Evolutionary conservation across 805 yeast species (phyloP).

Genomic region (Wickerhamiella brachini): DNA sequence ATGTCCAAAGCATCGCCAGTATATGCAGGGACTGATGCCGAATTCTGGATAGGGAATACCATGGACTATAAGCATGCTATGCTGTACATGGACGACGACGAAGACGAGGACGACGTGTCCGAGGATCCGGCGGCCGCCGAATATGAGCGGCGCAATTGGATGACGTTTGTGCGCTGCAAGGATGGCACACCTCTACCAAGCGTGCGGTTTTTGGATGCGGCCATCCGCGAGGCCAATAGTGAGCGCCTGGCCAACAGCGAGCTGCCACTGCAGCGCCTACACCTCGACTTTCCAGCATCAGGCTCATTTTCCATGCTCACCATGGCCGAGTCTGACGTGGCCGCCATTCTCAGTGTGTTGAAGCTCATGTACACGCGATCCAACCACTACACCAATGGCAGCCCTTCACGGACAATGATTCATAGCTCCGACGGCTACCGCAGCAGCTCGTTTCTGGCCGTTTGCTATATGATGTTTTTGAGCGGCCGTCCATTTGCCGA

Average conservation of each 20-base stretch:
- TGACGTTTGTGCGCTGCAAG: not conserved
- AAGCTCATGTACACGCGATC: not conserved
- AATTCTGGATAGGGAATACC: slow-evolving; percentile 43
- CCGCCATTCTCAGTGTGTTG: not conserved
- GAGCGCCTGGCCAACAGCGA: not conserved
- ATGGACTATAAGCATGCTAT: slow-evolving; percentile 32
- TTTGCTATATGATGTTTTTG: slow-evolving; percentile 42
- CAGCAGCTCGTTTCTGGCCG: not conserved
- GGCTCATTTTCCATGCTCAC: not conserved
- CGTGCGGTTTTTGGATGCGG: not conserved
- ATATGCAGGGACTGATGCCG: not conserved
- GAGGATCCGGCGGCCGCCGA: not conserved
- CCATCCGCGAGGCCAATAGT: not conserved
- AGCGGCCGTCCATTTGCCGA: slow-evolving; percentile 47
- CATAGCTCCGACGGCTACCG: not conserved
- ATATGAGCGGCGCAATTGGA: not conserved
- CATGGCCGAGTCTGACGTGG: not conserved
- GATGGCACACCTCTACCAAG: not conserved
- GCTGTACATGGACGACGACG: not conserved
- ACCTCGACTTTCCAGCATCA: not conserved
- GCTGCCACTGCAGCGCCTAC: not conserved
- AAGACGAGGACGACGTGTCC: not conserved
- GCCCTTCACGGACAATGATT: not conserved
- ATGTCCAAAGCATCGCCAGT: not conserved
- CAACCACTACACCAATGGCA: not conserved